Evolutionary conservation across 371 early-diverging fungal genomes (phyloP).

Genomic region (Capillidium heterosporum): DNA sequence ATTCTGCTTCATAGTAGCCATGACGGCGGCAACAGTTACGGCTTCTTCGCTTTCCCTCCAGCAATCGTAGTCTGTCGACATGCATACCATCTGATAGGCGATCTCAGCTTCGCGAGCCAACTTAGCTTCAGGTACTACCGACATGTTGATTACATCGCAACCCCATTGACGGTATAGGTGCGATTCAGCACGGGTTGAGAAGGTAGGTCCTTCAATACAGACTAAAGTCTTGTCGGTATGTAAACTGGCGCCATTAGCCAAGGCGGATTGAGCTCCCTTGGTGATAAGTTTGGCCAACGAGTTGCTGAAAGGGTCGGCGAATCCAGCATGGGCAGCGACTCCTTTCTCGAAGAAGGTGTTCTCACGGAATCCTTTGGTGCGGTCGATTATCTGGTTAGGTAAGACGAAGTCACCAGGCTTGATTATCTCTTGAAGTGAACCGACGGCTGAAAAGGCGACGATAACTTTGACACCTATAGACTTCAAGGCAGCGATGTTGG

Average conservation of each 20-base stretch:
- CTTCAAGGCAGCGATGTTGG: slow-evolving; percentile 96
- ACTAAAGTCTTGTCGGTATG: slow-evolving; percentile 72
- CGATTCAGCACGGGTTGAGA: slow-evolving; percentile 93
- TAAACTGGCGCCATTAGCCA: slow-evolving; percentile 19
- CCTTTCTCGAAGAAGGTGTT: slow-evolving; percentile 87
- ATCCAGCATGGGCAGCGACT: slow-evolving; percentile 70
- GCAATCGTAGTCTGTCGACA: slow-evolving; percentile 98
- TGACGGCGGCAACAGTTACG: slow-evolving; percentile 83
- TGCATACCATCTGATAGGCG: slow-evolving; percentile 93
- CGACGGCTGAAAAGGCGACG: slow-evolving; percentile 86
- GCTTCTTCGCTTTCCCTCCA: slow-evolving; percentile 84
- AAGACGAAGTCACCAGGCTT: slow-evolving; percentile 86
- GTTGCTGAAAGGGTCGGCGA: slow-evolving; percentile 88
- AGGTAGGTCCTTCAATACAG: slow-evolving; percentile 95
- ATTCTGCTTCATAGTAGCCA: slow-evolving; percentile 77
- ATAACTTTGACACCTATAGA: slow-evolving; percentile 79
- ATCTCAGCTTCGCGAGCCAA: slow-evolving; percentile 95
- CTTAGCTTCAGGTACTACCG: slow-evolving; percentile 87
- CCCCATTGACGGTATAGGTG: slow-evolving; percentile 88
- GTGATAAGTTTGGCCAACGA: slow-evolving; percentile 53
- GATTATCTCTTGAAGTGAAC: slow-evolving; percentile 84
- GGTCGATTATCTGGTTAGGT: slow-evolving; percentile 85
- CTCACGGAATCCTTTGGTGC: slow-evolving; percentile 79
- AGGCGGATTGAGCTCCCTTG: slow-evolving; percentile 9
- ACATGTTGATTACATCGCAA: slow-evolving; percentile 93